Evolutionary conservation across 441 rosid genomes (phyloP), one percentile per base, ranked within the genome.

Genomic region (Pelargonium myrrhifolium): DNA sequence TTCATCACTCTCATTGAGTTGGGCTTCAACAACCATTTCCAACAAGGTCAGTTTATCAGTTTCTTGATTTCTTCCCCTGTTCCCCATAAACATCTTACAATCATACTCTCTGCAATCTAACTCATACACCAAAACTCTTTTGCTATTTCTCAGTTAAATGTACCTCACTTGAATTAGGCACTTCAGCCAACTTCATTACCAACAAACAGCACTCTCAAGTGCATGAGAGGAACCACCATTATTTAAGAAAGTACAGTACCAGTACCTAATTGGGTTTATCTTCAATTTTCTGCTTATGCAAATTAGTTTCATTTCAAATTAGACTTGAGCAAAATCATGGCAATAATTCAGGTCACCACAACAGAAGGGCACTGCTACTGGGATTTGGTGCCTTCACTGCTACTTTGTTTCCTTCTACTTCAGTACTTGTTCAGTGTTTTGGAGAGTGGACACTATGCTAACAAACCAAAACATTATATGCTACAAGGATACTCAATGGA

Each of bases 351-450:
- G 87, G 66, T 71, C 77, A 49, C 43, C 84, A 82, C 85, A 86
- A 79, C 82, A 88, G 96, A 79, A 78, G 92, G 64, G 71, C 78
- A 71, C 68, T 92, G 42, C 76, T 93, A 21, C 56, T 84, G 40
- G 97, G 93, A 65, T 65, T 75, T 67, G 96, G 96, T 78, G 77
- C 84, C 17, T 47, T 90, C 31, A 10, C 87, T 20, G 79, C 86
- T 47, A 77, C 79, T 71, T 76, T 85, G 63, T 18, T 83, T 49
- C 87, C 86, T 11, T 75, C 80, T 47, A 78, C 39, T 56, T 67
- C 85, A 24, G 81, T 88, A 70, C 78, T 83, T 7, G 11, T 40
- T 9, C 1, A 0, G 35, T 28, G 35, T 28, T 28, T 28, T 28
- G 35, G 35, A 3, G 35, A 28, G 35, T 28, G 35, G 35, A 28